Conservation (phyloP, 805 yeast genomes). For the Wickerhamomyces xylosicus region DNA sequence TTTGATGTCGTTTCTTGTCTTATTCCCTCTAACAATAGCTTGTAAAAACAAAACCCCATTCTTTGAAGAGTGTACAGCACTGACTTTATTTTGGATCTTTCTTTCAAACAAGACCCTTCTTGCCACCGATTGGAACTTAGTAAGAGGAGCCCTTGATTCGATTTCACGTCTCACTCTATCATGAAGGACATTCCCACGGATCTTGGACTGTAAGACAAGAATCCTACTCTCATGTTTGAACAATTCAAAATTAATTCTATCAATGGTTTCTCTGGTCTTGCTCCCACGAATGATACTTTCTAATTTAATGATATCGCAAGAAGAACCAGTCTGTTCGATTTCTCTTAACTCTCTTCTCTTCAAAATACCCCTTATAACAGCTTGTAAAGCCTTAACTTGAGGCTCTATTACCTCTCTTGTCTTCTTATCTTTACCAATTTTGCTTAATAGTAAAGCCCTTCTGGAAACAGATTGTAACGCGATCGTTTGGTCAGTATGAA, state of each 20-base stretch:
- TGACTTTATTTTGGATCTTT: conserved; percentile 11
- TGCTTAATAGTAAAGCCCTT: conserved; percentile 30
- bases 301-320: conserved; percentile 14
- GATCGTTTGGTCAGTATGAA: conserved; percentile 41
- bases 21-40: conserved; percentile 23
- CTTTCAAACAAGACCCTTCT: conserved; percentile 23
- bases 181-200: conserved; percentile 7
- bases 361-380: conserved; percentile 23
- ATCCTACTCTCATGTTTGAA: conserved; percentile 10
- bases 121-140: conserved; percentile 25
- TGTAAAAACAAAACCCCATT: conserved; percentile 27
- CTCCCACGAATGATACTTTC: conserved; percentile 37
- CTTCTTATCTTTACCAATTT: conserved; percentile 19
- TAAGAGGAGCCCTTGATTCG: conserved; percentile 11
- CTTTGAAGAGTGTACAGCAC: conserved; percentile 16
- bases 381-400: conserved; percentile 23
- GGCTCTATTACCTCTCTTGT: conserved; percentile 10
- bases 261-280: conserved; percentile 18
- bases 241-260: conserved; percentile 8
- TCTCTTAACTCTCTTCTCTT: conserved; percentile 8
- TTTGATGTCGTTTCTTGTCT: conserved; percentile 5
- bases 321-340: conserved; percentile 6
- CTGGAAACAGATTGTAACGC: conserved; percentile 40
- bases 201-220: conserved; percentile 9
- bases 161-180: conserved; percentile 1